Conservation (phyloP, 768 basidiomycete genomes). For the Boletus barrowsii region DNA sequence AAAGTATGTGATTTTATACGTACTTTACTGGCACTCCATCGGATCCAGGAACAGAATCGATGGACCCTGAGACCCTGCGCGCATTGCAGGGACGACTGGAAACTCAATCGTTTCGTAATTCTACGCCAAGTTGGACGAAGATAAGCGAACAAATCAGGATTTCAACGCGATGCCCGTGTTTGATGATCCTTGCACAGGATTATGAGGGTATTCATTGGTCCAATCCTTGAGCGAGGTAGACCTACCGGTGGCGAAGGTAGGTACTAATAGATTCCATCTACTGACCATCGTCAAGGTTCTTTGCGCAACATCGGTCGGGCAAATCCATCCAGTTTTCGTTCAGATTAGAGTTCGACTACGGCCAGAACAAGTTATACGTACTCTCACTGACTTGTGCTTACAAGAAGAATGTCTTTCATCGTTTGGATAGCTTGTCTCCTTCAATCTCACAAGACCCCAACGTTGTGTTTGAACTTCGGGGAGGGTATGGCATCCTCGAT, state of each 20-base stretch:
- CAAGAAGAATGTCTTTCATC: slow-evolving; percentile 48
- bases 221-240: slow-evolving; percentile 56
- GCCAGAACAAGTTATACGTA: slow-evolving; percentile 8
- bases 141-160: not conserved
- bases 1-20: not conserved
- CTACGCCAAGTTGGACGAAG: not conserved
- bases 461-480: not conserved
- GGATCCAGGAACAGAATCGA: too few relatives aligned
- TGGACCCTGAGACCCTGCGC: not conserved
- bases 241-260: slow-evolving; percentile 47
- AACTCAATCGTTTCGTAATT: too few relatives aligned
- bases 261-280: slow-evolving; percentile 12
- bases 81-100: not conserved
- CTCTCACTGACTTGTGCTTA: slow-evolving; percentile 53
- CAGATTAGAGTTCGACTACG: slow-evolving; percentile 50
- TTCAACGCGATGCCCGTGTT: slow-evolving; percentile 35
- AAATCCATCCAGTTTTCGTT: slow-evolving; percentile 55
- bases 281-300: too few relatives aligned
- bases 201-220: slow-evolving; percentile 59
- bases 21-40: too few relatives aligned
- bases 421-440: slow-evolving; percentile 1
- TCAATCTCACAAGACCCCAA: not conserved
- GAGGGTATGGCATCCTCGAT: too few relatives aligned
- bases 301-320: slow-evolving; percentile 48
- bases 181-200: slow-evolving; percentile 42